phyloP scores from a whole-genome alignment of 192 early-diverging fungal species.

The Coemansia sp. region DNA sequence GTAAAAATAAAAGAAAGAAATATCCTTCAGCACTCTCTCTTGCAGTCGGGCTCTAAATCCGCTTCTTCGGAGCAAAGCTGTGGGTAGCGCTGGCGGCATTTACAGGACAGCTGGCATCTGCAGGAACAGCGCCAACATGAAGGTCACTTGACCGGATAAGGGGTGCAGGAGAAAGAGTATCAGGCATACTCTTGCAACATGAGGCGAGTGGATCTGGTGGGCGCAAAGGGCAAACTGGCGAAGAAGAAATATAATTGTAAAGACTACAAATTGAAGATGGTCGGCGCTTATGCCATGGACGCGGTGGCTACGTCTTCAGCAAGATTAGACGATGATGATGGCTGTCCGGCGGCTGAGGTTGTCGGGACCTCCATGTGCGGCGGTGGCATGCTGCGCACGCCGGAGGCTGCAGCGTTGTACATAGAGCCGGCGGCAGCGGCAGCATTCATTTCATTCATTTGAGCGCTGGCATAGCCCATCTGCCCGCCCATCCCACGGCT shows the following conservation, averaged over 20 bases:
- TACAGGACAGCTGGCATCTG: background rate
- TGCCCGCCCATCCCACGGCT: slow-evolving; percentile 17
- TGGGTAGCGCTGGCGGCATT: slow-evolving; percentile 1
- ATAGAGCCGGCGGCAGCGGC: slow-evolving; percentile 5
- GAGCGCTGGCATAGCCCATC: slow-evolving; percentile 14
- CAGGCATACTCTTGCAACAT: no score
- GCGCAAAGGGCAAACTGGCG: background rate
- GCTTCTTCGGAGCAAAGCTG: background rate
- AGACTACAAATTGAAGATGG: no score
- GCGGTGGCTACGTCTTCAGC: slow-evolving; percentile 45
- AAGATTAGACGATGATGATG: slow-evolving; percentile 18
- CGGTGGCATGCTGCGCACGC: slow-evolving; percentile 10
- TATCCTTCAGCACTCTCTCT: background rate
- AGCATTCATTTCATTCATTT: slow-evolving; percentile 10
- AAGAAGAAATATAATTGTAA: background rate
- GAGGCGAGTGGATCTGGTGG: background rate
- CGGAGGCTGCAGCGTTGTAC: slow-evolving; percentile 13
- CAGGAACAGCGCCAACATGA: background rate
- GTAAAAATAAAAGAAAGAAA: background rate
- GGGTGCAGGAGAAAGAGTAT: background rate
- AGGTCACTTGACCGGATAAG: slow-evolving; percentile 31
- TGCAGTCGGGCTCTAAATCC: background rate
- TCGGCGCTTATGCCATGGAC: slow-evolving; percentile 21
- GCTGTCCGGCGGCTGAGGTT: slow-evolving; percentile 8
- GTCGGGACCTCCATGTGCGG: slow-evolving; percentile 25